Evolutionary conservation across 2,329 filamentous ascomycete genomes (phyloP).

Genomic region (Botrytis aclada): DNA sequence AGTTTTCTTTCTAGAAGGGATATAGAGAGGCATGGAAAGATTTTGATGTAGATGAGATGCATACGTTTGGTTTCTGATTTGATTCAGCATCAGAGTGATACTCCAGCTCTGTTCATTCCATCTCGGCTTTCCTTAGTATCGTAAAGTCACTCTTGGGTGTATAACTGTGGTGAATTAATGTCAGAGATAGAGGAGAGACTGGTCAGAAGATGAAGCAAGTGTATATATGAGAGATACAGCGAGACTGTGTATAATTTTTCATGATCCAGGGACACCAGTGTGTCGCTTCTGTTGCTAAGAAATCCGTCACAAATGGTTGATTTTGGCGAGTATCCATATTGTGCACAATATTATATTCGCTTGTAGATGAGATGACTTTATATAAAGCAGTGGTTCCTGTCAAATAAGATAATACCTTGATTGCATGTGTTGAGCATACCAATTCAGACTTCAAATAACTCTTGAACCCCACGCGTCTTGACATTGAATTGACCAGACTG

Average conservation of each 20-base stretch:
- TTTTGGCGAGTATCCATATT: not conserved
- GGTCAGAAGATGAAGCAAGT: accelerated
- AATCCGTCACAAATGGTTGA: not conserved
- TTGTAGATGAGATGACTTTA: not conserved
- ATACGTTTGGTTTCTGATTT: accelerated
- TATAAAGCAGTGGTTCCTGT: accelerated
- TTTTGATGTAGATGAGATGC: not conserved
- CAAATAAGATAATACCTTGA: not conserved
- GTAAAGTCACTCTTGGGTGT: not conserved
- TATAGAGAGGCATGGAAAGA: not conserved
- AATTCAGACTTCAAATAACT: accelerated
- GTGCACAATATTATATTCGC: not conserved
- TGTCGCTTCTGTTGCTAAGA: not conserved
- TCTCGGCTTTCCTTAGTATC: not conserved
- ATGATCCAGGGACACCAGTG: accelerated
- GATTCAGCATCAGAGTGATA: not conserved
- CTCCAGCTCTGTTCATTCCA: not conserved
- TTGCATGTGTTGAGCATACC: not conserved
- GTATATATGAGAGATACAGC: not conserved
- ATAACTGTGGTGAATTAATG: not conserved
- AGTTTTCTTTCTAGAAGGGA: not conserved
- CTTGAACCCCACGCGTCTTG: no score
- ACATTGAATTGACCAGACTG: no score
- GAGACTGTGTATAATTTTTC: not conserved
- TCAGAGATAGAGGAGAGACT: accelerated